Evolutionary conservation across 768 basidiomycete species (phyloP), one percentile per base, ranked within the genome.

Genomic region (Zangia roseola): DNA sequence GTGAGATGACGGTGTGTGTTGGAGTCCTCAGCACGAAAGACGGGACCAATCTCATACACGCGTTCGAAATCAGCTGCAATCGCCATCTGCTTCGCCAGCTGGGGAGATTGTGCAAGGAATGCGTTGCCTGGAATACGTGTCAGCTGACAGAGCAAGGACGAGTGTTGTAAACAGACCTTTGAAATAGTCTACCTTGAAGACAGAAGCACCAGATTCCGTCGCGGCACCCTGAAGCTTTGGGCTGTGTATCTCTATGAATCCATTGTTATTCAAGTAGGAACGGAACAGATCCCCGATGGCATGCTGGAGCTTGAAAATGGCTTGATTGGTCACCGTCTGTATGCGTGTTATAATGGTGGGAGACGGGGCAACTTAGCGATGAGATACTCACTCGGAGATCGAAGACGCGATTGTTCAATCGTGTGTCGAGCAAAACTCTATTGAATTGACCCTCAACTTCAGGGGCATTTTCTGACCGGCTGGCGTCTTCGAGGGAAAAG

Each of bases 1-100:
- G 97, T 98, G 73, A 99, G 78, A 74, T 99, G 97, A 43, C 97
- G 88, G 66, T 97, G 92, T 3, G 97, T 98, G 70, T 94, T 92
- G 40, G 95, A 88, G 69, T 98, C 84, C 70, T 98, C 97, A 14
- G 97, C 97, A 53, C 97, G 91, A 77, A 98, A 98, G 47, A 98
- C 95, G 47, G 87, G 83, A 0, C 86, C 97, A 52, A 99, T 93
- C 71, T 99, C 97, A 71, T 94, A 99, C 8, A 99, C 97, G 26
- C 93, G 82, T 69, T 98, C 97, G 64, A 98, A 94, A 72, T 98
- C 97, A 45, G 92, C 94, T 28, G 97, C 93, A 60, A 99, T 98
- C 52, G 89, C 91, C 97, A 99, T 99, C 71, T 99, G 97, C 70
- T 99, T 99, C 43, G 94, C 91, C 14, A 98, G 77, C 65, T 99